These are phyloP conservation scores for Xylariaceae sp. DNA, from an alignment of 2,329 filamentous ascomycete genomes.

Conservation along the genomic window DNA sequence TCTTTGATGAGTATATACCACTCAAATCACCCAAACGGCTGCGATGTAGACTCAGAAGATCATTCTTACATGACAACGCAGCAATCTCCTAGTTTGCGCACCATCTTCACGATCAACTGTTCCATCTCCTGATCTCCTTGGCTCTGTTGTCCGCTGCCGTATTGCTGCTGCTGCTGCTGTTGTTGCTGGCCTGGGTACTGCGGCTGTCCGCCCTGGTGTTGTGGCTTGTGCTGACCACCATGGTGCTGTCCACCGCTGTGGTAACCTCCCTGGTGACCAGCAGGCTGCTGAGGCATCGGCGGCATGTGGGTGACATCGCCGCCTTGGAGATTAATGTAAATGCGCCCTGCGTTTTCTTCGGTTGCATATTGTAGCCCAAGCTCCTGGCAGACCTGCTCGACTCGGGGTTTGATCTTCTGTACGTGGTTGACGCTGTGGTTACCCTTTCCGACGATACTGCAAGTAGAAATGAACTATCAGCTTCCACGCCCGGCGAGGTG, in stretches of 20 bases:
- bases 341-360: slow-evolving; percentile 81
- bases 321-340: slow-evolving; percentile 82
- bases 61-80: slow-evolving; percentile 73
- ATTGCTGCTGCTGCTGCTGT: slow-evolving; percentile 2
- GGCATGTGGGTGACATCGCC: slow-evolving; percentile 53
- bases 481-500: too few relatives aligned
- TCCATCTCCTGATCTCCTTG: slow-evolving; percentile 45
- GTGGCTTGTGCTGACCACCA: slow-evolving; percentile 29
- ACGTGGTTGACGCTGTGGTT: slow-evolving; percentile 80
- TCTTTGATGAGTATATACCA: too few relatives aligned
- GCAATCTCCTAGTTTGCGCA: slow-evolving; percentile 64
- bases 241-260: slow-evolving; percentile 25
- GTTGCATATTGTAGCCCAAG: slow-evolving; percentile 78
- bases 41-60: too few relatives aligned
- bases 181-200: slow-evolving; percentile 15
- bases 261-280: slow-evolving; percentile 32
- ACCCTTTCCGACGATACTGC: slow-evolving; percentile 84
- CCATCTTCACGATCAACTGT: slow-evolving; percentile 55
- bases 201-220: slow-evolving; percentile 33
- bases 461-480: neutral
- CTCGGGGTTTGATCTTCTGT: slow-evolving; percentile 92
- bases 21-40: too few relatives aligned
- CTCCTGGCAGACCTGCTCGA: slow-evolving; percentile 81
- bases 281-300: slow-evolving; percentile 42
- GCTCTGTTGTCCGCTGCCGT: slow-evolving; percentile 34